Evolutionary conservation across 176 grass and related monocot genomes (phyloP).

Genomic region (Musa schizocarpa): DNA sequence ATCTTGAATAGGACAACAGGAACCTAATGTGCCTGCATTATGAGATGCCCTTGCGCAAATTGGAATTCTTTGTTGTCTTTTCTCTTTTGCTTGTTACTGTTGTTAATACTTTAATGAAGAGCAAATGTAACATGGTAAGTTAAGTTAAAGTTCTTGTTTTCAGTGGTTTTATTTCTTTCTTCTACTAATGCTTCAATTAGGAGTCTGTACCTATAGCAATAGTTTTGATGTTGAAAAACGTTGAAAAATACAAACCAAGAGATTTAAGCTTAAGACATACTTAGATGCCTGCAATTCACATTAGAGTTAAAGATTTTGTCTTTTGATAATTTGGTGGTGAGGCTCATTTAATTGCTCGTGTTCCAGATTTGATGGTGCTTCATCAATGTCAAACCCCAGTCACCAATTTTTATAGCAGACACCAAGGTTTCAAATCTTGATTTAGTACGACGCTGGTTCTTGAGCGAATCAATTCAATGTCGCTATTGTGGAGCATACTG

Average conservation of each 20-base stretch:
- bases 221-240: neutral
- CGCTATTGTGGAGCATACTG: no score
- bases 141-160: neutral
- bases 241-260: neutral
- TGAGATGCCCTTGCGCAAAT: neutral
- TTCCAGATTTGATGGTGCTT: neutral
- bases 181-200: neutral
- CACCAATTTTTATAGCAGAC: no score
- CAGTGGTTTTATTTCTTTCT: neutral
- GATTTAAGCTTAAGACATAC: neutral
- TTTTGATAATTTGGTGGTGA: neutral
- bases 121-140: neutral
- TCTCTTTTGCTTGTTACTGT: neutral
- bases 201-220: neutral
- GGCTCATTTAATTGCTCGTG: neutral
- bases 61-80: neutral
- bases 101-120: neutral
- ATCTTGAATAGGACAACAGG: no score
- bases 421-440: no score
- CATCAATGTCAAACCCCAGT: no score
- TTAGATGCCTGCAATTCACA: neutral
- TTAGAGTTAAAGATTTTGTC: neutral
- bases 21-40: no score
- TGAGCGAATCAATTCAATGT: no score
- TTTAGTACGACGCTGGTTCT: no score